phyloP scores from a whole-genome alignment of 352 stramenopile species.

The Peronospora farinosa region DNA sequence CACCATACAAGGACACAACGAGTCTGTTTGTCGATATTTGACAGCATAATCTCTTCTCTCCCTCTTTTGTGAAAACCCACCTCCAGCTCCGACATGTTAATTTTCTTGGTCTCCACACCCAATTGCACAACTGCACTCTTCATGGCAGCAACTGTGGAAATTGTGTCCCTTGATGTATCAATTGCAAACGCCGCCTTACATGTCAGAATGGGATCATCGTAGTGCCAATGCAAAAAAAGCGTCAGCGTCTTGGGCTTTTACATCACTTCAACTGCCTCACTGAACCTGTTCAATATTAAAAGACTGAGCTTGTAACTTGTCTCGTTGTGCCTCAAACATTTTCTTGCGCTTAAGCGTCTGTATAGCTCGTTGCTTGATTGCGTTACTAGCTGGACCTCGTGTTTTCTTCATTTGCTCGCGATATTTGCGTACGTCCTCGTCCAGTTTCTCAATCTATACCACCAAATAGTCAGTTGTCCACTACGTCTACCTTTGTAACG shows the following conservation, averaged over 20 bases:
- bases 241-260: slow-evolving; percentile 2
- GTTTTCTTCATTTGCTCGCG: slow-evolving; percentile 79
- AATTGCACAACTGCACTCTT: slow-evolving; percentile 88
- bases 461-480: slow-evolving; percentile 2
- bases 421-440: slow-evolving; percentile 80
- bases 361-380: slow-evolving; percentile 79
- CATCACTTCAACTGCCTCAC: no score
- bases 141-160: slow-evolving; percentile 92
- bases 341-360: slow-evolving; percentile 87
- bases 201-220: neutral
- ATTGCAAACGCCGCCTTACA: slow-evolving; percentile 83
- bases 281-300: slow-evolving; percentile 84
- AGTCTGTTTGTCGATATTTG: neutral
- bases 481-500: neutral
- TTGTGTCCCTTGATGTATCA: slow-evolving; percentile 89
- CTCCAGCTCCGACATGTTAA: slow-evolving; percentile 95
- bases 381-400: slow-evolving; percentile 55
- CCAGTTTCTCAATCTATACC: slow-evolving; percentile 65
- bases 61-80: slow-evolving; percentile 24
- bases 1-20: slow-evolving; percentile 1
- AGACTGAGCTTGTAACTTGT: slow-evolving; percentile 72
- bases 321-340: slow-evolving; percentile 81
- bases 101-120: slow-evolving; percentile 93
- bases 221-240: neutral
- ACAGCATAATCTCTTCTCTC: neutral